Conservation (phyloP, 148 eudicot species). For the Vaccinium myrtillus region DNA sequence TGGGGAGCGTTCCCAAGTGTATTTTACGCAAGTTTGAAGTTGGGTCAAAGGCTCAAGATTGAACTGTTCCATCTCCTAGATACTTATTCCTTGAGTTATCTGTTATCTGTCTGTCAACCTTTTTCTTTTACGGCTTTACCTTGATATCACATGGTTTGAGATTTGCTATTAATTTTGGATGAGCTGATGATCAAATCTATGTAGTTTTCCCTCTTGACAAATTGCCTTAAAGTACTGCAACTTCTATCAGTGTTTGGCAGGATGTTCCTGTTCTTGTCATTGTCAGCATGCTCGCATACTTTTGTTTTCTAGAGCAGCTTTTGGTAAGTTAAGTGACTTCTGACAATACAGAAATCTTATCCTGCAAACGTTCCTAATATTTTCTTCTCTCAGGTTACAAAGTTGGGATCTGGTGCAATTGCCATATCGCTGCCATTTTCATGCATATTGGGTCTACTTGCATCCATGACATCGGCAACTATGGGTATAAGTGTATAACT, state of each 20-base stretch:
- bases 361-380: neutral
- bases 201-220: neutral
- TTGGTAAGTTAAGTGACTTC: conserved; percentile 54
- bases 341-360: neutral
- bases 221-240: conserved; percentile 10
- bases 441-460: conserved; percentile 87
- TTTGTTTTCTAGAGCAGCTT: conserved; percentile 91
- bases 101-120: neutral
- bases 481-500: conserved; percentile 82
- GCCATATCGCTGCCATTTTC: conserved; percentile 95
- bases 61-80: neutral
- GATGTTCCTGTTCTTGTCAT: conserved; percentile 93
- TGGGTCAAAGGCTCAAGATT: neutral
- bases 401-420: conserved; percentile 84
- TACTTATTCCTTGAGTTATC: neutral
- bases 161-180: neutral
- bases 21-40: too few relatives aligned
- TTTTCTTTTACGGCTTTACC: neutral
- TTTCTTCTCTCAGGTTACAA: conserved; percentile 46
- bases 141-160: neutral
- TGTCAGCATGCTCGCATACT: conserved; percentile 94
- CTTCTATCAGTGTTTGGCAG: conserved; percentile 78
- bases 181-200: neutral
- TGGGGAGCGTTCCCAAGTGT: neutral
- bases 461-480: conserved; percentile 91